A percentile compares a stretch with the other conserved stretches of the same genome.
Conservation (phyloP, 176 grass and related monocot species). For the Leersia perrieri region DNA sequence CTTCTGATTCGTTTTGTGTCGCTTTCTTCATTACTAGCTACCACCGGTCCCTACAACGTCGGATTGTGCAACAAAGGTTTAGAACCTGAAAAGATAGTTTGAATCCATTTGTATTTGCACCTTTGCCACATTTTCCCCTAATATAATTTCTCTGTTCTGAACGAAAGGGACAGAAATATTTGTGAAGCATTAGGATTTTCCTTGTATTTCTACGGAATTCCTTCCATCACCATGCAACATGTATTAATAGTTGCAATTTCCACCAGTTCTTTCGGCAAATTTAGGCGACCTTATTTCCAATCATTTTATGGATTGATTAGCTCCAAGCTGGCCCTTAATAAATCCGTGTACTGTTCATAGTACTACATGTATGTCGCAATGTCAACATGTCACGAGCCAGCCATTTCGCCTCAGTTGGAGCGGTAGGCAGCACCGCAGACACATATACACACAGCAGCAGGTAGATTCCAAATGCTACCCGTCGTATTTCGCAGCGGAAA, state of each 20-base stretch:
- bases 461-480: conserved; percentile 1
- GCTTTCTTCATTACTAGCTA: conserved; percentile 5
- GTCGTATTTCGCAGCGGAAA: background rate
- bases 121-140: background rate
- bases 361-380: background rate
- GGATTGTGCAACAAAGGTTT: background rate
- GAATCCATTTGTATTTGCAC: background rate
- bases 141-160: background rate
- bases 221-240: background rate
- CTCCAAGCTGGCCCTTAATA: background rate
- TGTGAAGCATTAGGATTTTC: background rate
- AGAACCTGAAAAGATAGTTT: background rate
- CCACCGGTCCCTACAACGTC: background rate
- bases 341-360: background rate
- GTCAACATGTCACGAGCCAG: background rate
- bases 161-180: background rate
- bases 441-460: background rate
- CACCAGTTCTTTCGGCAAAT: background rate
- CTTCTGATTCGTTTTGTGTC: conserved; percentile 1
- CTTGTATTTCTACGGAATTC: background rate
- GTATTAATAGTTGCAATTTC: background rate
- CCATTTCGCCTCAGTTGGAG: background rate
- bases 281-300: background rate
- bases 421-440: too few species aligned
- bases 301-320: background rate